phyloP scores from a whole-genome alignment of 164 flowering plant species.

The Magnolia changhungtana region DNA sequence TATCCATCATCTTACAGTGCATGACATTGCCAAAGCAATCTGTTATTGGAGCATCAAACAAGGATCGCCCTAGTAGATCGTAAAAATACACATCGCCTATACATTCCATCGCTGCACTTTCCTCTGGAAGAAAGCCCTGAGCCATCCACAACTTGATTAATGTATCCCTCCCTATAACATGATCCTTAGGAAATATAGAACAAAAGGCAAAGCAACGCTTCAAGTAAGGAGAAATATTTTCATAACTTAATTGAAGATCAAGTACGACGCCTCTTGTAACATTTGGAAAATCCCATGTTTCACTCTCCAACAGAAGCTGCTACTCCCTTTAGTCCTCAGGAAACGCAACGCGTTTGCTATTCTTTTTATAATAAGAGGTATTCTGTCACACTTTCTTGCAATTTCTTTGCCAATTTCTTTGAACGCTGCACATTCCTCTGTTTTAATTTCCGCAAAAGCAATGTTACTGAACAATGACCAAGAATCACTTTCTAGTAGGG shows the following conservation, averaged over 20 bases:
- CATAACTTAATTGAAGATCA: conserved; percentile 9
- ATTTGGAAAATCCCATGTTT: conserved; percentile 4
- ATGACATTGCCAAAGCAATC: not conserved
- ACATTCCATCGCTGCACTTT: not conserved
- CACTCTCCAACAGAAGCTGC: conserved; percentile 1
- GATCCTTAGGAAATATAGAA: conserved; percentile 4
- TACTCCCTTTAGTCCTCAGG: not conserved
- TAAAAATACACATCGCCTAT: conserved; percentile 6
- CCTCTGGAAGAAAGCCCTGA: conserved; percentile 3
- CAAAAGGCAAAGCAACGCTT: conserved; percentile 13
- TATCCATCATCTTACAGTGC: conserved; percentile 6
- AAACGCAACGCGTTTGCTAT: conserved; percentile 3
- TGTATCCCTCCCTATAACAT: not conserved
- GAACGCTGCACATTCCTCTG: not conserved
- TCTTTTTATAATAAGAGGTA: conserved; percentile 8
- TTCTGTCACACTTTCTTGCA: conserved; percentile 4
- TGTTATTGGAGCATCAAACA: too few species aligned
- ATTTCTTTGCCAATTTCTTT: not conserved
- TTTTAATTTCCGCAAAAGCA: not conserved
- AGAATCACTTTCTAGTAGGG: not conserved
- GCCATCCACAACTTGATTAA: conserved; percentile 18
- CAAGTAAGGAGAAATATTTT: not conserved
- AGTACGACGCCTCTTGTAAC: not conserved
- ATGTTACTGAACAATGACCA: not conserved
- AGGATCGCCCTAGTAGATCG: conserved; percentile 7